Percentiles rank a stretch among this genome's conserved stretches.
Evolutionary conservation across 2,329 filamentous ascomycete species (phyloP).

Genomic region (Beauveria pseudobassiana): DNA sequence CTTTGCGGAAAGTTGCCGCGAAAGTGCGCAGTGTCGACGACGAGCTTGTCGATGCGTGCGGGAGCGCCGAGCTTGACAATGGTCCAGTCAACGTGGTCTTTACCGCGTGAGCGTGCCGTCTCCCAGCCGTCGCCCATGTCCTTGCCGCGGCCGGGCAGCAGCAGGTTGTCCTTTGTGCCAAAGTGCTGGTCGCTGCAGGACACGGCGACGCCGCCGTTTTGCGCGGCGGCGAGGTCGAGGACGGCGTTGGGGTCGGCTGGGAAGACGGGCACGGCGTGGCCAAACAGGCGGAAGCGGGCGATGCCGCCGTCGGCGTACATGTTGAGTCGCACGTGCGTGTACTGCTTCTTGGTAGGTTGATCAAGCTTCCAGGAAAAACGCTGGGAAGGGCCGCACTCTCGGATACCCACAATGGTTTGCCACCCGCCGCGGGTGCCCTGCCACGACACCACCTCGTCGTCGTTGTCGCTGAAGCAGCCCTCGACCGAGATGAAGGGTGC

Average conservation of each 20-base stretch:
- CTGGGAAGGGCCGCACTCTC: slow-evolving; percentile 67
- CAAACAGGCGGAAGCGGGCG: slow-evolving; percentile 70
- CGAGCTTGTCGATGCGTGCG: slow-evolving; percentile 55
- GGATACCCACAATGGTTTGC: slow-evolving; percentile 62
- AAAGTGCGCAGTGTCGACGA: slow-evolving; percentile 79
- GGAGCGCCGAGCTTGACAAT: slow-evolving; percentile 65
- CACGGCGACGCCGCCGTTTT: slow-evolving; percentile 70
- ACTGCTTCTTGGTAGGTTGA: slow-evolving; percentile 53
- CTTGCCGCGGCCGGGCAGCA: slow-evolving; percentile 69
- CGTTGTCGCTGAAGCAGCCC: slow-evolving; percentile 59
- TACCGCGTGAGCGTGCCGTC: slow-evolving; percentile 65
- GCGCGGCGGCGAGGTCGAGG: slow-evolving; percentile 69
- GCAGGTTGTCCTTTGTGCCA: slow-evolving; percentile 70
- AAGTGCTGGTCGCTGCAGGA: slow-evolving; percentile 80
- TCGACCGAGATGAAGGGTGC: slow-evolving; percentile 73
- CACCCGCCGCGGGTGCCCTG: slow-evolving; percentile 53
- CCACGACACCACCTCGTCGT: slow-evolving; percentile 58
- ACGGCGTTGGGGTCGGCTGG: slow-evolving; percentile 56
- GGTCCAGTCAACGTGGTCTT: slow-evolving; percentile 72
- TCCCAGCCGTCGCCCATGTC: slow-evolving; percentile 91
- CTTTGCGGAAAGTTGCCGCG: slow-evolving; percentile 75
- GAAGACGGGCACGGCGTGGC: slow-evolving; percentile 68
- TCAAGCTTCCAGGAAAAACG: slow-evolving; percentile 66
- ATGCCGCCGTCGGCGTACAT: slow-evolving; percentile 87
- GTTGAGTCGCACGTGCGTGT: slow-evolving; percentile 72